phyloP scores from a whole-genome alignment of 1,284 basidiomycete species.

The Ustilago hordei region DNA sequence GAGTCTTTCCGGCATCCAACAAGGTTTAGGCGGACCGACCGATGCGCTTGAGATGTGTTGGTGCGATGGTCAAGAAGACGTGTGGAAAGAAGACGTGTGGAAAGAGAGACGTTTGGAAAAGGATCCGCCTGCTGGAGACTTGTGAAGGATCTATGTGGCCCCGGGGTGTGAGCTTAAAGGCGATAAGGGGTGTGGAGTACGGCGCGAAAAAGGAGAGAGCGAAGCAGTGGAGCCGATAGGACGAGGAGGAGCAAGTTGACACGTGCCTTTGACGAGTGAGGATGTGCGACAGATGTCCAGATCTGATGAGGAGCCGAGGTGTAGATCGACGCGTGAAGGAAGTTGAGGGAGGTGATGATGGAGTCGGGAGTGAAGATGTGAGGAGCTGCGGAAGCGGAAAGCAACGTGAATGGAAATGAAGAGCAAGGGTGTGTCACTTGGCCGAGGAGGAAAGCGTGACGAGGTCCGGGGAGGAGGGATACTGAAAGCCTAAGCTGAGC shows the following conservation, averaged over 20 bases:
- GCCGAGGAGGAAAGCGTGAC: not conserved
- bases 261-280: not conserved
- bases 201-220: not conserved
- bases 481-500: not conserved
- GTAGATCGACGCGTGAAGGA: not conserved
- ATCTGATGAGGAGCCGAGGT: not conserved
- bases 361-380: too few relatives aligned
- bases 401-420: slow-evolving; percentile 2
- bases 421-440: not conserved
- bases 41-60: not conserved
- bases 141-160: not conserved
- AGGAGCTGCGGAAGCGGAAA: slow-evolving; percentile 3
- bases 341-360: not conserved
- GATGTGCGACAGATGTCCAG: not conserved
- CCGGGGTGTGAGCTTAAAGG: not conserved
- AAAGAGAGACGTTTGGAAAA: not conserved
- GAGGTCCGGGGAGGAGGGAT: slow-evolving; percentile 2
- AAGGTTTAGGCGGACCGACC: not conserved
- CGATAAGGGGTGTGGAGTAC: not conserved
- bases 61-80: not conserved
- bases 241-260: not conserved
- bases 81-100: not conserved
- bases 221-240: not conserved
- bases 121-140: not conserved
- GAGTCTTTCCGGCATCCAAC: not conserved